Evolutionary conservation across 306 rosid species (phyloP).

Genomic region (Carpinus fangiana): DNA sequence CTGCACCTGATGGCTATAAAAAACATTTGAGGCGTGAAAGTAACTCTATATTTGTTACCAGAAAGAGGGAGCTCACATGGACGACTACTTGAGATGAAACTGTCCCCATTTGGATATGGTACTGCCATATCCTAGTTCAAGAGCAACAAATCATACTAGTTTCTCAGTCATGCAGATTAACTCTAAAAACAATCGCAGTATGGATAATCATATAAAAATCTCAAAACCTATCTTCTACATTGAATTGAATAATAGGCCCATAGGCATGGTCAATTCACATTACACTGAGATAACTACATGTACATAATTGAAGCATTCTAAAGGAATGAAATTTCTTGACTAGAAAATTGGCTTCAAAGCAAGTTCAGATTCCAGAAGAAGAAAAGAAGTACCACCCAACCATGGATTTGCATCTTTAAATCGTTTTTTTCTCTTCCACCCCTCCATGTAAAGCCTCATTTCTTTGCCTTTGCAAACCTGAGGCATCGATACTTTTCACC

Average conservation of each 20-base stretch:
- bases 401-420: not conserved
- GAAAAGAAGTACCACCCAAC: not conserved
- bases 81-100: too few species aligned
- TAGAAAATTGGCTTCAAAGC: not conserved
- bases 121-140: not conserved
- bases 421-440: not conserved
- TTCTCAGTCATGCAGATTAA: not conserved
- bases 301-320: slow-evolving; percentile 3
- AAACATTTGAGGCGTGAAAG: too few species aligned
- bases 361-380: not conserved
- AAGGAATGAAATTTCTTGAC: slow-evolving; percentile 9
- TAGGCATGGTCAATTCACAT: not conserved
- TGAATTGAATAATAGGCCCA: slow-evolving; percentile 4
- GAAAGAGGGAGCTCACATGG: not conserved
- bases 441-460: slow-evolving; percentile 43
- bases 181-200: not conserved
- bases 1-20: too few species aligned
- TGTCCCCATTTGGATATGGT: not conserved
- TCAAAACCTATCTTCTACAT: not conserved
- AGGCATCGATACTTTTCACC: slow-evolving; percentile 97
- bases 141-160: not conserved
- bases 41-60: not conserved
- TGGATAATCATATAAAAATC: slow-evolving; percentile 1
- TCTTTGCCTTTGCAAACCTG: slow-evolving; percentile 93
- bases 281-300: slow-evolving; percentile 2